phyloP scores from a whole-genome alignment of 2,329 filamentous ascomycete genomes.

The Corniculantispora saksenae region DNA sequence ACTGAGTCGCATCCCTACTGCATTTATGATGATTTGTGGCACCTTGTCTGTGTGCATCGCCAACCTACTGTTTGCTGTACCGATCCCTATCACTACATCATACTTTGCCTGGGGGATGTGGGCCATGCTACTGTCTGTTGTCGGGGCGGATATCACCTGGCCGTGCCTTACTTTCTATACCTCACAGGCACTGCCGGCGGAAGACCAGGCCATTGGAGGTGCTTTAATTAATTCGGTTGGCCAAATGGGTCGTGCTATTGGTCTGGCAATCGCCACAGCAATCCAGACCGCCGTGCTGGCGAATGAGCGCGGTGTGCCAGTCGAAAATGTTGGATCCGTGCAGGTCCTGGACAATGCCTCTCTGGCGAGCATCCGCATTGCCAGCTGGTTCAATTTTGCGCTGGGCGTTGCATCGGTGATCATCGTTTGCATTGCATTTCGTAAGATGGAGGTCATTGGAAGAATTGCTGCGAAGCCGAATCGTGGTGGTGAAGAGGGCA shows the following conservation, averaged over 20 bases:
- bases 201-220: slow-evolving; percentile 68
- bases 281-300: slow-evolving; percentile 65
- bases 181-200: slow-evolving; percentile 59
- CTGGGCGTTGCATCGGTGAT: slow-evolving; percentile 45
- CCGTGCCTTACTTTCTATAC: slow-evolving; percentile 67
- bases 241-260: slow-evolving; percentile 66
- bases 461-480: slow-evolving; percentile 29
- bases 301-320: slow-evolving; percentile 41
- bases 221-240: slow-evolving; percentile 68
- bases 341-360: slow-evolving; percentile 47
- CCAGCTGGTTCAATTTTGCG: slow-evolving; percentile 54
- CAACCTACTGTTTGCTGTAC: slow-evolving; percentile 62
- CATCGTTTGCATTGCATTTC: slow-evolving; percentile 50
- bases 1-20: slow-evolving; percentile 59
- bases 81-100: slow-evolving; percentile 58
- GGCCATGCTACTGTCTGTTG: slow-evolving; percentile 65
- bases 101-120: slow-evolving; percentile 70
- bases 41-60: slow-evolving; percentile 56
- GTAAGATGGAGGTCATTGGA: slow-evolving; percentile 55
- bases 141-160: slow-evolving; percentile 68
- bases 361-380: slow-evolving; percentile 50
- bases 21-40: slow-evolving; percentile 59
- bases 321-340: slow-evolving; percentile 47
- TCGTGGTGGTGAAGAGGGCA: slow-evolving; percentile 22
- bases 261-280: slow-evolving; percentile 64